Evolutionary conservation across 306 rosid species (phyloP), one percentile per base, ranked within the genome.

Genomic region (Dicorynia guianensis): DNA sequence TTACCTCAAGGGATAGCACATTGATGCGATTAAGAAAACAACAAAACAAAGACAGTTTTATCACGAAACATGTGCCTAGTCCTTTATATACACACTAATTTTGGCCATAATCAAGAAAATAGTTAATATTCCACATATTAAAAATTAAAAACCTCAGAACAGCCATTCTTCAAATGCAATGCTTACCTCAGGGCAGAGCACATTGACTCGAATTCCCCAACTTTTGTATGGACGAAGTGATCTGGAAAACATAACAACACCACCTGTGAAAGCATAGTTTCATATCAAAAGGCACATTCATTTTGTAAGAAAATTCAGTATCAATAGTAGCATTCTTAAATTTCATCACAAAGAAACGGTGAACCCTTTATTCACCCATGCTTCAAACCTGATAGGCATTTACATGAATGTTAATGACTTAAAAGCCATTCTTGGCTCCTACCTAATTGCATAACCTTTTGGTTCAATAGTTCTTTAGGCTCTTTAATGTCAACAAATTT

Each of bases 181-280:
- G 74, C 83, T 83, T 81, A 95, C 98, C 91, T 95, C 98, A 61
- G 98, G 98, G 81, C 96, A 92, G 77, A 95, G 91, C 75, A 90
- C 98, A 74, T 95, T 95, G 80, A 95, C 44, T 36, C 98, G 93
- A 87, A 95, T 95, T 71, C 98, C 97, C 78, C 60, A 63, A 66
- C 79, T 91, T 81, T 89, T 87, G 81, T 76, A 86, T 17, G 75
- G 88, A 48, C 42, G 63, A 55, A 95, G 98, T 75, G 98, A 63
- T 83, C 97, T 89, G 67, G 96, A 84, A 87, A 95, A 95, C 89
- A 88, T 83, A 69, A 95, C 87, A 86, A 92, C 91, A 9, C 98
- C 98, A 47, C 96, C 97, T 95, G 83, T 64, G 83, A 36, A 68
- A 71, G 76, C 62, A 34, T 52, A 50, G 34, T 44, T 20, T 60